Conservation (phyloP, 139 green algal genomes). For the Zygnema cylindricum region DNA sequence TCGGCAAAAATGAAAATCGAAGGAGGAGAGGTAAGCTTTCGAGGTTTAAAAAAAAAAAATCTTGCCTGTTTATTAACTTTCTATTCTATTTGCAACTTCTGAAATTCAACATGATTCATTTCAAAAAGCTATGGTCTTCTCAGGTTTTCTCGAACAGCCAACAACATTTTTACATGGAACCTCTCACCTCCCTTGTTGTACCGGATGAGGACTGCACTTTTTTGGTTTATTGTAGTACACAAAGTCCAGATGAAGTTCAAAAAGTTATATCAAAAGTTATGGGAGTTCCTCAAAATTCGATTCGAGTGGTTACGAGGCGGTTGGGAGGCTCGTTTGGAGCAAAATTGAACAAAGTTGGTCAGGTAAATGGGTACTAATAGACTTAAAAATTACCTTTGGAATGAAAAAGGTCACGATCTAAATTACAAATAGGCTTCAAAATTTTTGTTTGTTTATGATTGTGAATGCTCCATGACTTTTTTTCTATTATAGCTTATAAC, state of each 20-base stretch:
- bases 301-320: constrained; percentile 16
- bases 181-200: constrained; percentile 65
- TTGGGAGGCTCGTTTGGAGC: constrained; percentile 44
- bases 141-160: constrained; percentile 46
- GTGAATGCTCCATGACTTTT: too few species aligned
- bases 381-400: too few species aligned
- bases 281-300: constrained; percentile 7
- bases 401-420: too few species aligned
- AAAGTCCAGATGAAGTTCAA: constrained; percentile 62
- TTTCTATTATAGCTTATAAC: too few species aligned
- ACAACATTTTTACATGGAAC: constrained; percentile 77
- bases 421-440: too few species aligned
- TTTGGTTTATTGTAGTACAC: constrained; percentile 62
- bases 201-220: constrained; percentile 70
- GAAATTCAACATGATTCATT: too few species aligned
- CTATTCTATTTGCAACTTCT: too few species aligned
- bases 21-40: constrained; percentile 7
- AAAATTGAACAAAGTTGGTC: constrained; percentile 1
- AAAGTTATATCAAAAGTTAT: constrained; percentile 13
- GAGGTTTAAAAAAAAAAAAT: too few species aligned
- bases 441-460: too few species aligned
- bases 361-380: too few species aligned
- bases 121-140: too few species aligned
- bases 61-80: too few species aligned
- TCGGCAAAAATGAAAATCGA: not conserved